Evolutionary conservation across 2,329 filamentous ascomycete genomes (phyloP).

Genomic region (Fusarium acutatum): DNA sequence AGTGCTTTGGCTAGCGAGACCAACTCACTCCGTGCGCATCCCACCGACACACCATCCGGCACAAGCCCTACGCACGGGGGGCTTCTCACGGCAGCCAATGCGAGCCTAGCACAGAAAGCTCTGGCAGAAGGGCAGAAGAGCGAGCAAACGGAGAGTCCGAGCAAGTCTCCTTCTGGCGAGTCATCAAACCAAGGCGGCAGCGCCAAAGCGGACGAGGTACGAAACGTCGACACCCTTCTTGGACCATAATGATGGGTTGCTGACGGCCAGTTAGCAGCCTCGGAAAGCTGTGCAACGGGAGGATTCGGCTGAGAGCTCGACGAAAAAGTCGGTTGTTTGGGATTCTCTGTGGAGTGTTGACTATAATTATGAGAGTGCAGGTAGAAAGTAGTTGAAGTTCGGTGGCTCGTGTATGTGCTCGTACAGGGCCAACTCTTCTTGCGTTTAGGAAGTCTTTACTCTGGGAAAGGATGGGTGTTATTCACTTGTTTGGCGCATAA

Average conservation of each 20-base stretch:
- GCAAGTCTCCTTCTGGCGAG: conserved; percentile 41
- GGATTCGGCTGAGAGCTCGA: conserved; percentile 50
- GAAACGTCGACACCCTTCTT: conserved; percentile 60
- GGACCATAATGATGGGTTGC: conserved; percentile 57
- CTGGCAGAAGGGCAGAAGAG: conserved; percentile 22
- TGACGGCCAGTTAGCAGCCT: conserved; percentile 44
- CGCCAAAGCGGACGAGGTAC: conserved; percentile 59
- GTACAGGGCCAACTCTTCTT: neutral
- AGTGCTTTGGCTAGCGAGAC: conserved; percentile 66
- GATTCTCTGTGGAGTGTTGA: conserved; percentile 70
- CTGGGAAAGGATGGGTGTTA: conserved; percentile 20
- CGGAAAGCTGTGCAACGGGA: conserved; percentile 49
- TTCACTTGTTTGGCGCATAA: conserved; percentile 18
- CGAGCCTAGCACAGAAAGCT: conserved; percentile 24
- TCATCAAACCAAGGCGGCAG: conserved; percentile 33
- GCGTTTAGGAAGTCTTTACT: conserved; percentile 4
- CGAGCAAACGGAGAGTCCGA: conserved; percentile 25
- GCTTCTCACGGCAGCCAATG: conserved; percentile 35
- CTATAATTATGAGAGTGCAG: conserved; percentile 60
- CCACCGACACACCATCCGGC: conserved; percentile 52
- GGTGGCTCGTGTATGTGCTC: neutral
- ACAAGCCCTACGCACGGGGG: conserved; percentile 53
- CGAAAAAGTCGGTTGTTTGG: conserved; percentile 67
- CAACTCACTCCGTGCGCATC: conserved; percentile 62
- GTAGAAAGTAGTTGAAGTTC: conserved; percentile 35